These are phyloP conservation scores for Psilocybe subaeruginosa DNA, from an alignment of 768 basidiomycete species.

Conservation along the genomic window DNA sequence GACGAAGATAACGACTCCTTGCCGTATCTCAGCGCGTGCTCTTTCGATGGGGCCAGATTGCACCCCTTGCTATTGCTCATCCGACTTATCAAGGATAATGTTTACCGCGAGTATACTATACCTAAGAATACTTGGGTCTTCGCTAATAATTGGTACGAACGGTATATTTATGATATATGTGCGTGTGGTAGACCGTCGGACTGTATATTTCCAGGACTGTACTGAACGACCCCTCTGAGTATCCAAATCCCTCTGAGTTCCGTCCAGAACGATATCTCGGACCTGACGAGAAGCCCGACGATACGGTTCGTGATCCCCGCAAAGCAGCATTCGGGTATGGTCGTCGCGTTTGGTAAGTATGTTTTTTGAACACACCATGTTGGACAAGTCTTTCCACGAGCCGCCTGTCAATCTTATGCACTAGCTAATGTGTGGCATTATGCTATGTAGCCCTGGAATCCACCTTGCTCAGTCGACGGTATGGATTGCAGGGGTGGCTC, in stretches of 20 bases:
- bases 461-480: constrained; percentile 6
- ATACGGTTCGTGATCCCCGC: constrained; percentile 1
- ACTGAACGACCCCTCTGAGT: constrained; percentile 1
- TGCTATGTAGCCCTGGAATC: not conserved
- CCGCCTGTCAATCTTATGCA: not conserved
- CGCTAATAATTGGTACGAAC: constrained; percentile 2
- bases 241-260: constrained; percentile 7
- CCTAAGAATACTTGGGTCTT: constrained; percentile 2
- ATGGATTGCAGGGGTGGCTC: not conserved
- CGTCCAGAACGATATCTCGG: constrained; percentile 6
- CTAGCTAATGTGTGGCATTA: not conserved
- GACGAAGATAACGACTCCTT: constrained; percentile 6
- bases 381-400: not conserved
- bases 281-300: constrained; percentile 3
- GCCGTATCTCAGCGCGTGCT: constrained; percentile 7
- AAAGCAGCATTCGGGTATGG: constrained; percentile 5
- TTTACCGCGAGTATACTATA: constrained; percentile 6
- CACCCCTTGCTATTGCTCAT: constrained; percentile 9
- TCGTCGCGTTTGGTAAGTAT: constrained; percentile 1
- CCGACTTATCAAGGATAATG: not conserved
- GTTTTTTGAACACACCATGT: not conserved
- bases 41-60: constrained; percentile 8
- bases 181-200: too few species aligned
- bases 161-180: not conserved
- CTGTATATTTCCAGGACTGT: constrained; percentile 5